These are phyloP conservation scores for Ascochyta clinopodiicola DNA, from an alignment of 2,329 filamentous ascomycete genomes.

Conservation along the genomic window DNA sequence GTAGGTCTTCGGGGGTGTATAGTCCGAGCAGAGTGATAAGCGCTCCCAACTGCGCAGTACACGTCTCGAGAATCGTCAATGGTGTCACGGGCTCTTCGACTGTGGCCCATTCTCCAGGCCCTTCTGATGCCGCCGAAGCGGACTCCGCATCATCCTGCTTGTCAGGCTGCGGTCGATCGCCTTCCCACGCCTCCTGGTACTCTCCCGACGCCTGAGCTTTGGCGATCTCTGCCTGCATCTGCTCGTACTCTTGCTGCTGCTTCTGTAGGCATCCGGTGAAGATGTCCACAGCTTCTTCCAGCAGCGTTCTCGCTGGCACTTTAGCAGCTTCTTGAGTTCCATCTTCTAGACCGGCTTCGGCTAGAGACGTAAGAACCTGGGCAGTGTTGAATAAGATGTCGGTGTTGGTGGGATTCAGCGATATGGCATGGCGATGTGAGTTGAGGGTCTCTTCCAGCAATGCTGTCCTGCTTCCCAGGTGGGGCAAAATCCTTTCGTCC, in stretches of 20 bases:
- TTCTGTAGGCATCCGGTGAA: slow-evolving; percentile 59
- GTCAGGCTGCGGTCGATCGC: slow-evolving; percentile 13
- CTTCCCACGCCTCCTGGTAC: slow-evolving; percentile 30
- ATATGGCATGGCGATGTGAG: slow-evolving; percentile 68
- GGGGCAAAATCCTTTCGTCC: slow-evolving; percentile 66
- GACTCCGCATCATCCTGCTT: slow-evolving; percentile 32
- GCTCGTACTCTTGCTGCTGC: slow-evolving; percentile 56
- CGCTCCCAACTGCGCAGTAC: slow-evolving; percentile 65
- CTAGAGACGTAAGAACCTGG: slow-evolving; percentile 71
- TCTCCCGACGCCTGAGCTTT: slow-evolving; percentile 35
- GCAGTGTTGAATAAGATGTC: slow-evolving; percentile 76
- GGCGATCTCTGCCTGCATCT: slow-evolving; percentile 45
- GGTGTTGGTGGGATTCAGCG: slow-evolving; percentile 66
- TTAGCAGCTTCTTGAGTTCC: slow-evolving; percentile 51
- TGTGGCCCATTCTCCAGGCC: slow-evolving; percentile 67
- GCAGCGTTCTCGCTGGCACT: slow-evolving; percentile 57
- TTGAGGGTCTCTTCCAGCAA: slow-evolving; percentile 66
- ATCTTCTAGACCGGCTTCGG: slow-evolving; percentile 65
- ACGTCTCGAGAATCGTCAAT: slow-evolving; percentile 70
- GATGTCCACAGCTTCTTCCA: slow-evolving; percentile 67
- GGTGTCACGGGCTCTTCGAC: slow-evolving; percentile 72
- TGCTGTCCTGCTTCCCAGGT: slow-evolving; percentile 63
- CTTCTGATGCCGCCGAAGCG: slow-evolving; percentile 34
- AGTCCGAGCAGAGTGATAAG: slow-evolving; percentile 56
- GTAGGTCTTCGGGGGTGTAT: slow-evolving; percentile 55